Evolutionary conservation across 306 rosid species (phyloP).

Genomic region (Rubus parviflorus): DNA sequence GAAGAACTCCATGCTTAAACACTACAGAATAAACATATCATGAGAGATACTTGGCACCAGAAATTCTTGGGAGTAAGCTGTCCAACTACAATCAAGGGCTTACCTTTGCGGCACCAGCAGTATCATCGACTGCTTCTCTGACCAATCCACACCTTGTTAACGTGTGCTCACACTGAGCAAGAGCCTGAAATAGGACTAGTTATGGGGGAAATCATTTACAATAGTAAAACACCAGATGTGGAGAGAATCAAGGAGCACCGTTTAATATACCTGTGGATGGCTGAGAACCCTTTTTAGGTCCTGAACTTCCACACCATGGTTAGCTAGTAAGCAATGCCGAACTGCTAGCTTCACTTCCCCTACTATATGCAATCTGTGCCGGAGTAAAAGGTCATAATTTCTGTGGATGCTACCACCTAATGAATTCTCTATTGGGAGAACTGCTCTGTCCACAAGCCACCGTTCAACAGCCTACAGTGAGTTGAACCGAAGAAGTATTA

Average conservation of each 20-base stretch:
- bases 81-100: conserved; percentile 29
- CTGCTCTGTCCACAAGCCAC: conserved; percentile 97
- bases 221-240: neutral
- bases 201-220: conserved; percentile 12
- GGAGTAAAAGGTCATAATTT: conserved; percentile 90
- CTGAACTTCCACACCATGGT: conserved; percentile 69
- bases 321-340: conserved; percentile 87
- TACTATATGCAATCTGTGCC: conserved; percentile 87
- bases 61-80: conserved; percentile 3
- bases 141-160: conserved; percentile 75
- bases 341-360: conserved; percentile 96
- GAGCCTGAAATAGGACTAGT: conserved; percentile 66
- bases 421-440: conserved; percentile 93
- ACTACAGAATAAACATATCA: neutral
- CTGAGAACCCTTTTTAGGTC: conserved; percentile 84
- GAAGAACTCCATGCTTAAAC: neutral
- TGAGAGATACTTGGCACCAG: neutral
- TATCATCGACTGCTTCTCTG: conserved; percentile 88
- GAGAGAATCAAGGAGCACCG: conserved; percentile 13
- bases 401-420: conserved; percentile 98
- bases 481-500: conserved; percentile 12
- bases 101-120: conserved; percentile 98
- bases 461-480: conserved; percentile 73
- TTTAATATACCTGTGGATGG: conserved; percentile 76
- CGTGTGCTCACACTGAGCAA: conserved; percentile 95